phyloP scores from a whole-genome alignment of 495 filamentous ascomycete species.

The Amniculicola lignicola region DNA sequence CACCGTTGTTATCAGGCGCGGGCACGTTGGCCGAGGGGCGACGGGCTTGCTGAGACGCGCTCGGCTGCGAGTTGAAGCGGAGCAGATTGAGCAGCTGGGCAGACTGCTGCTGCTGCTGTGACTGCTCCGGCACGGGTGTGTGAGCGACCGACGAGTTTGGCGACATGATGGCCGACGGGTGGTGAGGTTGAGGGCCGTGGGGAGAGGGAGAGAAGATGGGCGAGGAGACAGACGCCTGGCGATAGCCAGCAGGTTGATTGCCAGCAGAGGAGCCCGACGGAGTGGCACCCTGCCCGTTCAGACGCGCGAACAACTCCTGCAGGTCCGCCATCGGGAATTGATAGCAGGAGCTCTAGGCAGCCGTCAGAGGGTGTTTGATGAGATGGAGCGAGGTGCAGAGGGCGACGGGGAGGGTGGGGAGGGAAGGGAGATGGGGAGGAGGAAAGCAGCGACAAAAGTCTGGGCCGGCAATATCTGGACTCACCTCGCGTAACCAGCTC shows the following conservation, averaged over 20 bases:
- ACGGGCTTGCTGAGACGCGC: constrained; percentile 17
- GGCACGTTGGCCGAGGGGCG: constrained; percentile 11
- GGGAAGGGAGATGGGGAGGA: too few species aligned
- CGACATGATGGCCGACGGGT: constrained; percentile 39
- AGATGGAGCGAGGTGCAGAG: not conserved
- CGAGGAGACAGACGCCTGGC: constrained; percentile 40
- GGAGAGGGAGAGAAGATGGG: constrained; percentile 40
- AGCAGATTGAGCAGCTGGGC: constrained; percentile 79
- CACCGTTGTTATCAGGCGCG: not conserved
- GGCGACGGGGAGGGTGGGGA: not conserved
- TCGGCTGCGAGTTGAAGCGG: constrained; percentile 63
- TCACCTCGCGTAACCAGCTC: too few species aligned
- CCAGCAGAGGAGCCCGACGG: constrained; percentile 1
- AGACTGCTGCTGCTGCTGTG: constrained; percentile 48
- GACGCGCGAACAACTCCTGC: constrained; percentile 38
- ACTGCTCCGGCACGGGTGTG: constrained; percentile 44
- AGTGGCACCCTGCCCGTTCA: constrained; percentile 24
- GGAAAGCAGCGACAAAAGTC: too few species aligned
- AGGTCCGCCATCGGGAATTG: constrained; percentile 33
- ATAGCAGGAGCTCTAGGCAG: not conserved
- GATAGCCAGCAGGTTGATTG: constrained; percentile 23
- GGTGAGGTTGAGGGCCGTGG: constrained; percentile 37
- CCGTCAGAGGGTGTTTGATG: not conserved
- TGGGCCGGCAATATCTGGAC: too few species aligned
- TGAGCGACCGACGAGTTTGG: constrained; percentile 42